Evolutionary conservation across 2,329 filamentous ascomycete species (phyloP), one percentile per base, ranked within the genome.

Genomic region (Pseudogymnoascus destructans): DNA sequence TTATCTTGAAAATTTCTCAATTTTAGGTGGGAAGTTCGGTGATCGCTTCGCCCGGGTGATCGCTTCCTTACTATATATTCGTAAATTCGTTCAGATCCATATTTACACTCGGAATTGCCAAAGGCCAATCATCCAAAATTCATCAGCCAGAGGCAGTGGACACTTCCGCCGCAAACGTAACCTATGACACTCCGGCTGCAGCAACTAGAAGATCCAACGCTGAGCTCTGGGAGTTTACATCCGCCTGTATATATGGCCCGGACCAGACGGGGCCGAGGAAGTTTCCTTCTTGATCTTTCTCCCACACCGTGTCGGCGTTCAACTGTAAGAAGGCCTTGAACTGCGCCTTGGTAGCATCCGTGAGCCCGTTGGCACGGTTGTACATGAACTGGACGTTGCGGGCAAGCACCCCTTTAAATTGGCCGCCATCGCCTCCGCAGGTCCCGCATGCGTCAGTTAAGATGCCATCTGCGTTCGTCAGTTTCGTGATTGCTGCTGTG

Each of bases 331-430:
- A 82, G 1, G 71, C 66, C 10, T 70, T 71, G 65, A 82, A 84
- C 8, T 68, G 67, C 2, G 73, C 67, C 35, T 77, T 71, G 0
- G 79, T 78, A 1, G 75, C 75, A 2, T 70, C 77, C 0, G 61
- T 58, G 11, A 68, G 19, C 2, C 61, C 46, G 5, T 25, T 62
- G 1, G 62, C 64, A 8, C 67, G 58, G 6, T 70, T 65, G 19
- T 85, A 73, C 32, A 89, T 69, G 58, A 79, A 77, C 32, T 76
- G 74, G 17, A 89, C 71, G 65, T 86, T 86, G 17, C 84, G 77
- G 13, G 80, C 75, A 62, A 88, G 87, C 33, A 88, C 74, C 3
- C 86, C 86, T 70, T 89, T 89, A 76, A 89, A 89, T 65, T 86
- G 81, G 32, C 79, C 75, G 1, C 74, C 77, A 60, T 83, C 78